phyloP scores from a whole-genome alignment of 352 stramenopile genomes.

The Discostella stelligera region DNA sequence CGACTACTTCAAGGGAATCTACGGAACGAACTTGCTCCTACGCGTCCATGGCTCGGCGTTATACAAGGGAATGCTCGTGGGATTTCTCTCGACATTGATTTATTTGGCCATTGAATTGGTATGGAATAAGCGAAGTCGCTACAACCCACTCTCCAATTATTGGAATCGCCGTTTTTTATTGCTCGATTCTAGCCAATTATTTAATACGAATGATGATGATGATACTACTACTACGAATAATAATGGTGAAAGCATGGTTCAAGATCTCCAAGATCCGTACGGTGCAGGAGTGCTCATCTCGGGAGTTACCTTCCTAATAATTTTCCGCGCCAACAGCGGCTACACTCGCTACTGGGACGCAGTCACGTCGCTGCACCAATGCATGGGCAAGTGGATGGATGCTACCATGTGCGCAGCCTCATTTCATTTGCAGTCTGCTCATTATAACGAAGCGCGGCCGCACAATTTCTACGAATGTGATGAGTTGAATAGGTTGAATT shows the following conservation, averaged over 20 bases:
- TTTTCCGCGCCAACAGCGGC: constrained; percentile 53
- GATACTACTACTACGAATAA: not conserved
- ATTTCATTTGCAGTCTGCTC: constrained; percentile 47
- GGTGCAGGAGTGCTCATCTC: constrained; percentile 45
- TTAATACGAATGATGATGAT: not conserved
- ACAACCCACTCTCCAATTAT: not conserved
- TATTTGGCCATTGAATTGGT: constrained; percentile 39
- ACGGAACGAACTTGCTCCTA: constrained; percentile 47
- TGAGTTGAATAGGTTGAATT: constrained; percentile 39
- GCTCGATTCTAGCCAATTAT: not conserved
- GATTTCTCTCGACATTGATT: constrained; percentile 36
- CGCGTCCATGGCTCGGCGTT: constrained; percentile 51
- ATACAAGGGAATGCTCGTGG: constrained; percentile 51
- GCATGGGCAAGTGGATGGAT: constrained; percentile 51
- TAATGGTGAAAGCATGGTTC: not conserved
- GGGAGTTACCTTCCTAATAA: constrained; percentile 46
- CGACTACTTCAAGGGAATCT: constrained; percentile 43
- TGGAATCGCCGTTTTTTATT: not conserved
- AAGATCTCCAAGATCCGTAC: constrained; percentile 44
- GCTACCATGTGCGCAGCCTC: constrained; percentile 34
- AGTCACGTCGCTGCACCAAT: constrained; percentile 18
- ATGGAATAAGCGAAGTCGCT: constrained; percentile 21
- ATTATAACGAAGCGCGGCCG: constrained; percentile 30
- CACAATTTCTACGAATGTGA: constrained; percentile 38
- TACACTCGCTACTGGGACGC: constrained; percentile 57